Base-by-base conservation (phyloP, 495 filamentous ascomycete genomes). In the Daldinia caldariorum region DNA sequence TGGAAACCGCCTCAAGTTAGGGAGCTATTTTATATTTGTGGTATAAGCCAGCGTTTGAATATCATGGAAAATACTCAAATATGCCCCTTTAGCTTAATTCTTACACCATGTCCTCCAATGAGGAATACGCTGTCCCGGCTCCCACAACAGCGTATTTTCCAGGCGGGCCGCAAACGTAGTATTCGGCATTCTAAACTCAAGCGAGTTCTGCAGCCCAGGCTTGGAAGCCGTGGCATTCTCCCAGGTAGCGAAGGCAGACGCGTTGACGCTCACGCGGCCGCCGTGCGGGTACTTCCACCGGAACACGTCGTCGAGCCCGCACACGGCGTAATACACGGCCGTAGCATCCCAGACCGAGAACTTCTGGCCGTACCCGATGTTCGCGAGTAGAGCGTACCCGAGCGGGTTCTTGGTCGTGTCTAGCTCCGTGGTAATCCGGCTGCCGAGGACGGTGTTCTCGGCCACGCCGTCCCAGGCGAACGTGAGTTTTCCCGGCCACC, bases 291-390 rank as follows among this genome's bases (percentile, higher is more conserved):
- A 76, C 47, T 77, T 77, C 66, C 69, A 77, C 37, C 61, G 32
- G 47, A 73, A 78, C 0, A 72, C 67, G 22, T 77, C 72, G 51
- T 77, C 76, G 4, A 77, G 67, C 5, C 75, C 74, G 32, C 76
- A 74, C 18, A 75, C 66, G 13, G 76, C 72, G 18, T 78, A 78
- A 51, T 78, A 78, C 6, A 78, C 73, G 91, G 94, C 56, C 79
- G 85, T 26, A 82, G 84, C 63, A 84, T 91, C 29, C 89, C 91
- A 4, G 73, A 85, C 31, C 79, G 85, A 18, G 94, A 93, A 94
- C 78, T 83, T 43, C 89, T 90, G 4, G 90, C 86, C 4, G 86
- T 93, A 47, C 86, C 89, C 3, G 83, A 90, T 39, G 80, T 92
- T 22, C 79, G 81, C 49, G 2, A 61, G 49, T 12, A 72, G 51